A percentile compares a stretch with the other conserved stretches of the same genome.
phyloP scores from a whole-genome alignment of 176 grass and related monocot genomes.

The Echinochloa phyllopogon region DNA sequence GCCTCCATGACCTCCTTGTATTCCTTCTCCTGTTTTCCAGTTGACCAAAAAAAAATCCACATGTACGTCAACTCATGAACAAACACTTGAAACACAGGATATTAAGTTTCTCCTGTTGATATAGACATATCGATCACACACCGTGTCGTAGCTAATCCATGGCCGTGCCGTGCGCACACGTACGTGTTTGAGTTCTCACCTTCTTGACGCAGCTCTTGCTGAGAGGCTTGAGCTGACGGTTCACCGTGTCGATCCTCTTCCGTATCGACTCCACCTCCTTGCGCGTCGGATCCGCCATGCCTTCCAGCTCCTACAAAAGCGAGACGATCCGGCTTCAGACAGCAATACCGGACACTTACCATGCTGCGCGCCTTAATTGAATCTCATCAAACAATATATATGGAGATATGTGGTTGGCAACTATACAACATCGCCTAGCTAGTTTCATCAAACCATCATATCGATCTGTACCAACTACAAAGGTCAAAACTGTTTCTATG shows the following conservation, averaged over 20 bases:
- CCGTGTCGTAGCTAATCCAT: not conserved
- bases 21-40: conserved; percentile 77
- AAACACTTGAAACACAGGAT: not conserved
- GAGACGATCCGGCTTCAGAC: not conserved
- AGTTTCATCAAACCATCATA: not conserved
- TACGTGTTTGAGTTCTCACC: conserved; percentile 38
- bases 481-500: not conserved
- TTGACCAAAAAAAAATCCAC: not conserved
- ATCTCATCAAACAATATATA: not conserved
- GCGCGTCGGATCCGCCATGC: conserved; percentile 81
- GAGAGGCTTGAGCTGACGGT: conserved; percentile 90
- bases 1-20: conserved; percentile 85
- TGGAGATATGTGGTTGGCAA: not conserved
- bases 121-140: not conserved
- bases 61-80: conserved; percentile 8
- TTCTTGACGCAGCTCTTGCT: conserved; percentile 85
- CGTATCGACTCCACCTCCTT: conserved; percentile 83
- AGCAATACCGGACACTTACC: not conserved
- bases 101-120: not conserved
- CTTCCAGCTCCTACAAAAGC: conserved; percentile 73
- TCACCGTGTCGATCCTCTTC: conserved; percentile 76
- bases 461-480: not conserved
- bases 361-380: not conserved
- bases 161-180: too few relatives aligned
- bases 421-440: not conserved